Evolutionary conservation across 164 flowering plant species (phyloP).

Genomic region (Chimonanthus praecox): DNA sequence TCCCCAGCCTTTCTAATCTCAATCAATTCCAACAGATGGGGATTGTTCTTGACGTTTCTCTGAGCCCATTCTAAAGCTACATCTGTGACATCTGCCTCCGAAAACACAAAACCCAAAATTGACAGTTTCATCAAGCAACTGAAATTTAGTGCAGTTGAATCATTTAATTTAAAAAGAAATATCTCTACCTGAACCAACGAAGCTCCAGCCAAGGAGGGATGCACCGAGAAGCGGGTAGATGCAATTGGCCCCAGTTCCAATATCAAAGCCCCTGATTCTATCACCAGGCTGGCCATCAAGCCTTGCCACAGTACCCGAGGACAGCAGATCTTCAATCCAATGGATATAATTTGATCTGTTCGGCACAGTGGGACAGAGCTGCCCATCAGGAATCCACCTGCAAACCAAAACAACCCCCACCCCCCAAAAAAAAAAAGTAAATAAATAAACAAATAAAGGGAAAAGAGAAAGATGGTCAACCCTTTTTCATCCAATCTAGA

Average conservation of each 20-base stretch:
- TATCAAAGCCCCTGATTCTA: constrained; percentile 73
- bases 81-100: constrained; percentile 73
- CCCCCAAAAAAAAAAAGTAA: neutral
- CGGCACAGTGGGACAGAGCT: constrained; percentile 93
- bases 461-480: neutral
- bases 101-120: neutral
- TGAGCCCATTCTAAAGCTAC: constrained; percentile 92
- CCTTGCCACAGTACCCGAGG: constrained; percentile 51
- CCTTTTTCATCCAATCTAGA: too few relatives aligned
- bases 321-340: constrained; percentile 87
- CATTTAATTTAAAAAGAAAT: too few relatives aligned
- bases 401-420: neutral
- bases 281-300: constrained; percentile 19
- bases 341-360: constrained; percentile 92
- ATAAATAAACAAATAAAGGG: neutral
- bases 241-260: constrained; percentile 95
- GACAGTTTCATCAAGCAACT: neutral
- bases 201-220: constrained; percentile 87
- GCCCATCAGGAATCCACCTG: constrained; percentile 99
- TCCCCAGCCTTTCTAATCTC: constrained; percentile 61
- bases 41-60: constrained; percentile 66
- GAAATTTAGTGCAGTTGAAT: neutral
- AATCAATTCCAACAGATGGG: constrained; percentile 63
- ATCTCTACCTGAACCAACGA: constrained; percentile 78
- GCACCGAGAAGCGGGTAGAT: constrained; percentile 97